These are phyloP conservation scores for Globisporangium ultimum DNA, from an alignment of 352 stramenopile species.

Conservation along the genomic window DNA sequence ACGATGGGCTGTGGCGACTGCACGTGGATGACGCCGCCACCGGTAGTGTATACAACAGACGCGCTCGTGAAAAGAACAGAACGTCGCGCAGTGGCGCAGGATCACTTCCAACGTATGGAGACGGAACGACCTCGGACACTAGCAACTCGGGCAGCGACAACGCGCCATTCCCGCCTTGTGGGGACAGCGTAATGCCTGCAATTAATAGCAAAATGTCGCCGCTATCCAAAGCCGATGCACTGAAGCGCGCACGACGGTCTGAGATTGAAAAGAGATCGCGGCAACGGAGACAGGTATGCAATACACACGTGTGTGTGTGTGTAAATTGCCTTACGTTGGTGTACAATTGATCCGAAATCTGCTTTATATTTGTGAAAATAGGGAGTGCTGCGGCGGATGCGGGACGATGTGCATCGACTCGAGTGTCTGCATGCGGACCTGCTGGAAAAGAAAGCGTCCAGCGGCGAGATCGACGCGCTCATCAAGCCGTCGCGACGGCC, in stretches of 20 bases:
- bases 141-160: background rate
- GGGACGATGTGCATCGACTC: constrained; percentile 44
- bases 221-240: background rate
- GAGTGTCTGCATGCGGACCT: constrained; percentile 40
- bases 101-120: no score
- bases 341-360: constrained; percentile 3
- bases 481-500: constrained; percentile 12
- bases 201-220: background rate
- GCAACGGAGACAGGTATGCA: constrained; percentile 27
- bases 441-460: constrained; percentile 17
- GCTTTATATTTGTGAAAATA: no score
- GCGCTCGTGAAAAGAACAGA: background rate
- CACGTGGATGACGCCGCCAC: background rate
- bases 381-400: constrained; percentile 38
- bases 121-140: background rate
- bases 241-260: constrained; percentile 15
- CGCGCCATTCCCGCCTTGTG: no score
- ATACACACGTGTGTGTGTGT: background rate
- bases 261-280: constrained; percentile 22
- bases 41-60: background rate
- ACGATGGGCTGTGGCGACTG: background rate
- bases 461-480: constrained; percentile 8
- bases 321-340: constrained; percentile 1
- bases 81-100: background rate
- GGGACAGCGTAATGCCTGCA: no score